Evolutionary conservation across 139 green algal species (phyloP), one percentile per base, ranked within the genome.

Genomic region (Desmodesmus armatus): DNA sequence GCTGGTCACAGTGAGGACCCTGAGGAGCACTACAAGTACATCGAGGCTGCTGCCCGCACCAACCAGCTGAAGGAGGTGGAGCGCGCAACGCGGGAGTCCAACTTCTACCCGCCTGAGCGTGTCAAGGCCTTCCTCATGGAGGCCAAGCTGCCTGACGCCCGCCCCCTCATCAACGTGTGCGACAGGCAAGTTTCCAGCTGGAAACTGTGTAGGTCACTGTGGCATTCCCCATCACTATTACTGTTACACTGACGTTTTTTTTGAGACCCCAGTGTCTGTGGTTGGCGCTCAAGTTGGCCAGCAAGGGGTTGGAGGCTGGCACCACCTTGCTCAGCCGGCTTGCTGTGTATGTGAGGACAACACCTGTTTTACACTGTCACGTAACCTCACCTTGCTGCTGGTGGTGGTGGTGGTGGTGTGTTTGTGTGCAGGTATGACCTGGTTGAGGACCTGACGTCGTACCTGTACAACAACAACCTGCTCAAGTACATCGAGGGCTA

Each of bases 111-210:
- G 3, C 90, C 98, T n/a, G 97, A 99, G 80, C 84, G 86, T 39
- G 88, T 93, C 53, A 93, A 93, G 93, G 40, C 92, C 91, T 99
- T 99, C 93, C 94, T 99, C n/a, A 99, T 99, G 97, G 98, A 99
- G 91, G 92, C 95, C 44, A 99, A 99, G 92, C 94, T 99, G 80
- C 96, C 97, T 19, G 98, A 99, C 85, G 96, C 96, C 0, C 90
- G 98, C 63, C 97, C 98, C 25, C 93, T 99, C 33, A 99, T 99
- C 94, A 99, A 99, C 89, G 97, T 99, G 72, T 99, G 97, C 92
- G 97, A 99, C 92, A 94, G 96, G 78, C 23, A 67, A 31, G 58
- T 67, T 2, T 67, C 51, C 19, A 2, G 1, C 51, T 62, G 19
- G 51, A 62, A 19, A 62, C 51, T 27, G 51, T 62, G 1, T 1